Evolutionary conservation across 306 rosid species (phyloP), one percentile per base, ranked within the genome.

Genomic region (Vachellia collinsii): DNA sequence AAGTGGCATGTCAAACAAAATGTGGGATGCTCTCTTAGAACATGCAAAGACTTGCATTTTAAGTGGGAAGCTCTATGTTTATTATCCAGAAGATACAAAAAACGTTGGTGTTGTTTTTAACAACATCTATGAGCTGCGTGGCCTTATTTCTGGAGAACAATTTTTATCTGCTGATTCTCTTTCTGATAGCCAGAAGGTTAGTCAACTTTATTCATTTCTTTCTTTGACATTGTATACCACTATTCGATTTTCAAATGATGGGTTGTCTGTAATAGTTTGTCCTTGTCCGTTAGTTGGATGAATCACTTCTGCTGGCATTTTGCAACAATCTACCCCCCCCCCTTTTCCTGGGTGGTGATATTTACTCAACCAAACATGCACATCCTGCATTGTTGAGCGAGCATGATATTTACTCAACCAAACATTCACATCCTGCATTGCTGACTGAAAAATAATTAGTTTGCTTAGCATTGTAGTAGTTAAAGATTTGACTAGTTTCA

Each of bases 1-100:
- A 77, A 93, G 99, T 79, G 99, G 99, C n/a, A 96, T 96, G 99
- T 96, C 99, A 74, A 96, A 96, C 87, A 96, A 89, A 89, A 96
- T 96, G 99, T 96, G 99, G 99, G 99, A 96, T 4, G 98, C 98
- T 79, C 98, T 96, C 77, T 4, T 96, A 75, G 99, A 96, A 11
- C 99, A 96, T 89, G 94, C 99, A 53, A 96, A 96, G 90, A 96
- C 99, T 20, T 96, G 99, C 84, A 89, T 79, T 80, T 86, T 96
- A 74, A 85, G 93, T 34, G 99, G 97, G 86, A 96, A 90, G 90
- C 92, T 80, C 68, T 87, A 92, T 91, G 91, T 96, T 85, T 96
- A 93, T 86, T 92, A 96, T 81, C 93, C 97, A 39, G 99, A 92
- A 64, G 98, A 90, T 76, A n/a, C 97, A 80, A 88, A 92, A 90